phyloP scores from a whole-genome alignment of 768 basidiomycete species.

The Pleurotus pulmonarius region DNA sequence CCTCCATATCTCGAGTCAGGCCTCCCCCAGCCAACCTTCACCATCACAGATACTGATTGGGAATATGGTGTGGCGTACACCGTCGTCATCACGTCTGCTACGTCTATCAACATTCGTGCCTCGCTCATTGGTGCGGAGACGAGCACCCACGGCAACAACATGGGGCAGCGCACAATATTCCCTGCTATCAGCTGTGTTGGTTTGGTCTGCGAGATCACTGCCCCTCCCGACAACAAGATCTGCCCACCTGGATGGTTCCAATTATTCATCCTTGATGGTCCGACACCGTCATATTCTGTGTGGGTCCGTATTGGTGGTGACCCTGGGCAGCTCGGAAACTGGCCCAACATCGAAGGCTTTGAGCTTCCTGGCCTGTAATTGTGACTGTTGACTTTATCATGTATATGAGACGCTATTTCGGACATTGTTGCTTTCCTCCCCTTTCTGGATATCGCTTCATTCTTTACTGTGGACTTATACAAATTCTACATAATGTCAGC shows the following conservation, averaged over 20 bases:
- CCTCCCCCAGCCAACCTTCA: slow-evolving; percentile 57
- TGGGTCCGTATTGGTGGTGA: slow-evolving; percentile 83
- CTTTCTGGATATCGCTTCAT: too few species aligned
- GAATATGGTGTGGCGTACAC: slow-evolving; percentile 44
- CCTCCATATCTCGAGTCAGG: slow-evolving; percentile 81
- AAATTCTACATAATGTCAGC: too few species aligned
- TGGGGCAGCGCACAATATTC: slow-evolving; percentile 72
- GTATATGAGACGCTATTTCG: background rate
- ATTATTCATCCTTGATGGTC: slow-evolving; percentile 73
- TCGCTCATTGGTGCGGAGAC: slow-evolving; percentile 70
- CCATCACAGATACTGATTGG: slow-evolving; percentile 61
- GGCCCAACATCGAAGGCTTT: slow-evolving; percentile 71
- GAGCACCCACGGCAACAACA: slow-evolving; percentile 74
- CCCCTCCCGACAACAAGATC: slow-evolving; percentile 66
- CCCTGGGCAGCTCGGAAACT: slow-evolving; percentile 64
- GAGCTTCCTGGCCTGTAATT: slow-evolving; percentile 55
- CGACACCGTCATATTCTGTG: slow-evolving; percentile 69
- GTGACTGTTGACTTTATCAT: background rate
- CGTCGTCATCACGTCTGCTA: slow-evolving; percentile 46
- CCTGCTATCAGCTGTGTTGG: slow-evolving; percentile 68
- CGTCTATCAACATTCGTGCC: slow-evolving; percentile 42
- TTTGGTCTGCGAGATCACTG: slow-evolving; percentile 70
- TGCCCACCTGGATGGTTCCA: slow-evolving; percentile 78
- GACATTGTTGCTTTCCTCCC: background rate
- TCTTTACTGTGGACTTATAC: too few species aligned